Base-by-base conservation (phyloP, 306 rosid species). In the Chamaecrista fasciculata region DNA sequence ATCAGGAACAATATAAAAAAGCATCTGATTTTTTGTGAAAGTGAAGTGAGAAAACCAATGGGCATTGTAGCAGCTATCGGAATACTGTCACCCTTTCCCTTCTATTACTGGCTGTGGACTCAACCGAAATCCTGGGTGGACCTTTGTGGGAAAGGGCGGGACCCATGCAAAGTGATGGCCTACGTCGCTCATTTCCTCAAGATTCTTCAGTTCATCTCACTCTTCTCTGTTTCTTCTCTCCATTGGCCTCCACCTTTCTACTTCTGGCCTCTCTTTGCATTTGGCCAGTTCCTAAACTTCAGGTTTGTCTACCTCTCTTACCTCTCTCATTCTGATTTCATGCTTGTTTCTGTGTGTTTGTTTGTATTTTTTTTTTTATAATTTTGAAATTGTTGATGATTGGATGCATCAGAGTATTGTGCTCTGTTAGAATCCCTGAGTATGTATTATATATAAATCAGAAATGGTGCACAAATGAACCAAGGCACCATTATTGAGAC, bases 221-320 rank as follows among this genome's bases (percentile, higher is more conserved):
- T 94, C 39, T 69, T 86, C 67, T 83, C 85, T 0, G 91, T 94
- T 40, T 88, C 95, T 1, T 50, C 89, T 14, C 25, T 91, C 77
- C 79, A 85, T 39, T 88, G 85, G 89, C 96, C 92, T 51, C 96
- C 95, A 24, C 91, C 90, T 2, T 71, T 94, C 56, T 94, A 77
- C 82, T 91, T 94, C 50, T 91, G 91, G 86, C 97, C 95, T 75
- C 91, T 94, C 29, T 59, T 94, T 50, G 77, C 70, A 62, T 88
- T 90, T 75, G 97, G 98, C 34, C 97, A 90, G 70, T 88, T 88
- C 74, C 90, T 94, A 29, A 90, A 94, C 78, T 84, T 85, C 84
- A 86, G 89, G 98, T 88, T 11, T 8, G 21, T 18, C n/a, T 6
- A 0, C 36, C 6, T 8, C 2, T 1, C 0, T 60, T 42, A 34